Evolutionary conservation across 2,329 filamentous ascomycete species (phyloP), one percentile per base, ranked within the genome.

Genomic region (Talaromyces sp.): DNA sequence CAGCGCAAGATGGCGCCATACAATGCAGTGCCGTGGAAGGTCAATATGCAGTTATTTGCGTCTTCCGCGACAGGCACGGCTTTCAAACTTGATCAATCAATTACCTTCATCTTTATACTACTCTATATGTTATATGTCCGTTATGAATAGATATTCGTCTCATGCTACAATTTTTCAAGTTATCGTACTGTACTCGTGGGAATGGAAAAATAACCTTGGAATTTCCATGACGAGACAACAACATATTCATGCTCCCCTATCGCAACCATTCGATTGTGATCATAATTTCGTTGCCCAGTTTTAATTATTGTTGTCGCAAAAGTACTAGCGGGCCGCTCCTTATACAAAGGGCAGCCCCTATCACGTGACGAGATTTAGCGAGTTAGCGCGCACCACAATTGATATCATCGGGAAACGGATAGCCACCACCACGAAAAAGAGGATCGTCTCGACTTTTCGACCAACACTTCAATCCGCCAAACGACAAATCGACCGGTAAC

Each of bases 311-410:
- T 11, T 16, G 13, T 49, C 22, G 19, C 47, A 27, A 47, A 41
- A 8, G 35, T 27, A 27, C 22, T 58, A 58, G 62, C 52, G 62
- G 61, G 50, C 39, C 31, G 52, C n/a, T 22, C n/a, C 33, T 50
- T 58, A 61, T 45, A 13, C 22, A 70, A 76, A 79, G 78, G 78
- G 78, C 75, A 79, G 74, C 67, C 58, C 64, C 19, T 62, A 68
- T 78, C 79, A 81, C 79, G 79, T 81, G 79, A 66, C 66, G 59
- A 22, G 74, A 73, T 73, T 79, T 80, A 78, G 78, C 78, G 80
- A 78, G 72, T 68, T 72, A 76, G 75, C 76, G 76, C 78, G 69
- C 68, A 73, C 72, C 69, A 76, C 75, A 78, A 79, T 78, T 76
- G 72, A 59, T 74, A 72, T 73, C 75, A 74, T 59, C 39, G 47